Base-by-base conservation (phyloP, 148 eudicot genomes). In the Gaultheria prostrata region DNA sequence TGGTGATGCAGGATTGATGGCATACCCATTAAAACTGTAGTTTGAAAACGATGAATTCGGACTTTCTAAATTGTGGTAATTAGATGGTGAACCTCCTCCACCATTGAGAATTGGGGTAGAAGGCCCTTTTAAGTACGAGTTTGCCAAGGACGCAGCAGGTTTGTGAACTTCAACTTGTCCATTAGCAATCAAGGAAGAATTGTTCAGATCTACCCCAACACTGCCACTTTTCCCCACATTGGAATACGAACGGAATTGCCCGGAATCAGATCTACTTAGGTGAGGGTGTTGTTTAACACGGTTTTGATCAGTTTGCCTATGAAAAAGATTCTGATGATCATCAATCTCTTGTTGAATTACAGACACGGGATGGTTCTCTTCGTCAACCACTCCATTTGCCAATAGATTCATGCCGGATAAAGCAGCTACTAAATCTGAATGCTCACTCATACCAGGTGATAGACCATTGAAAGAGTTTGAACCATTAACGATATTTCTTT, bases 31-130 rank as follows among this genome's bases (percentile, higher is more conserved):
- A 53, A 91, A 85, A 39, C 93, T 89, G 75, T 93, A 90, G 83
- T 85, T 87, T 53, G 93, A 89, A 89, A 92, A 90, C 24, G 95
- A 89, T 80, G 98, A 90, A 89, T 92, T 92, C 43, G 94, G 97
- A 86, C 97, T 91, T 80, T 91, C 94, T 33, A 92, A 84, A 87
- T 86, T 89, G 49, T 86, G 93, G 83, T 90, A 95, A 76, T 87
- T 87, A 46, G 95, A 88, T 63, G 93, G 91, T 35, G 92, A 92
- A 43, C 87, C 87, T 53, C 90, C 89, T 80, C 91, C 89, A 63
- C 91, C 81, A 70, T 81, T 87, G 49, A 82, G 69, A 81, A 78
- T 79, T 71, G 85, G 86, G 14, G 73, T 85, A 33, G 88, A 67
- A 48, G 79, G 82, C 65, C 90, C 89, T 20, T 86, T 85, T 26